Evolutionary conservation across 148 eudicot species (phyloP), one percentile per base, ranked within the genome.

Genomic region (Polygonum aviculare): DNA sequence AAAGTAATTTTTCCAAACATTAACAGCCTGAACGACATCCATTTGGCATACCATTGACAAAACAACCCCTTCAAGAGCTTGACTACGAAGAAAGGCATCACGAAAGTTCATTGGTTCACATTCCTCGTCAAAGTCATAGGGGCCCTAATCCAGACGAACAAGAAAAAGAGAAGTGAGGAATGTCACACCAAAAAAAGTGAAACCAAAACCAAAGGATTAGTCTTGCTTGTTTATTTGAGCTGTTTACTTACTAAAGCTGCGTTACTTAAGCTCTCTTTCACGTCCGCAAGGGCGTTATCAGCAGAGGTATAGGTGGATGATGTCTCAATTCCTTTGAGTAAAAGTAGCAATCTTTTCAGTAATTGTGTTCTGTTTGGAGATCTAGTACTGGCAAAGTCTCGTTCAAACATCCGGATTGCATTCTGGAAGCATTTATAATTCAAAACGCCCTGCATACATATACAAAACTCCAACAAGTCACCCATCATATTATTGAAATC

Each of bases 61-160:
- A 38, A 90, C 82, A 74, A 92, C 90, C 60, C 98, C 98, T 85
- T 95, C 98, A 84, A 95, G 91, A 78, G 97, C 98, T 81, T 95
- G 97, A 82, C 98, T 95, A 74, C 88, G 87, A 73, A 95, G 96
- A 79, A 92, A 92, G 75, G 89, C 97, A 85, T 89, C 97, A 63
- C 88, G 91, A 72, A 95, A 92, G 77, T 80, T 92, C 98, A 90
- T 81, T 7, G 97, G 97, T 80, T 95, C 97, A 75, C 87, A 86
- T 39, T 85, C 91, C 81, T 88, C 82, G 75, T 95, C 98, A 55
- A 94, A 82, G 81, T 92, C 98, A 83, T 87, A 95, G 69, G 89
- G 74, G 79, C 90, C 94, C 98, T 95, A 74, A 63, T 55, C 51
- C 79, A 80, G 69, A 39, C 75, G 69, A 15, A 75, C 40, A 39